These are phyloP conservation scores for Cryptosporidium sp. DNA, from an alignment of 169 alveolate species.

Conservation along the genomic window DNA sequence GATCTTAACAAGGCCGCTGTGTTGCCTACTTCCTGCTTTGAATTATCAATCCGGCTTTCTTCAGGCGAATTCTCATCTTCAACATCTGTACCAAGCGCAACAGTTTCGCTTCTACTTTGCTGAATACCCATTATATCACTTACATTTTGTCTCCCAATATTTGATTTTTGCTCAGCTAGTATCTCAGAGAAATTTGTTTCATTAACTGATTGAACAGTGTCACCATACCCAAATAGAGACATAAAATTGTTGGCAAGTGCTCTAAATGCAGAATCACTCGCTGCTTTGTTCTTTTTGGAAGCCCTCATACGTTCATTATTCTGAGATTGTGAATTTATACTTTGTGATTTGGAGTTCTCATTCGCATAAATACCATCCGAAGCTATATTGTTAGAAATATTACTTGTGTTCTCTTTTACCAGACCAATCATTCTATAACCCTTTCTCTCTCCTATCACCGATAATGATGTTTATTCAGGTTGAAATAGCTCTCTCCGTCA, in stretches of 20 bases:
- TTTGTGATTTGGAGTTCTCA: constrained; percentile 36
- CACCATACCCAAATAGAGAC: constrained; percentile 68
- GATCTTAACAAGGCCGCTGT: neutral
- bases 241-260: constrained; percentile 52
- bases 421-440: constrained; percentile 18
- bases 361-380: constrained; percentile 4
- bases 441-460: constrained; percentile 24
- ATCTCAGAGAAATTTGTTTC: neutral
- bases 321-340: constrained; percentile 11
- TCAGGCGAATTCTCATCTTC: constrained; percentile 8
- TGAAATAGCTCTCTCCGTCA: constrained; percentile 15
- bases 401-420: constrained; percentile 31
- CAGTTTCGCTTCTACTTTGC: constrained; percentile 17
- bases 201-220: neutral
- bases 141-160: neutral
- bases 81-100: constrained; percentile 49
- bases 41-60: neutral
- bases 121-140: neutral
- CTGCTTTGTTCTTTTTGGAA: neutral
- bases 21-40: neutral
- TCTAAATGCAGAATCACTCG: constrained; percentile 31
- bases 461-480: neutral
- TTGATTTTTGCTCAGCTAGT: neutral
- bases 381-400: constrained; percentile 21
- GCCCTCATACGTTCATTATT: neutral